These are phyloP conservation scores for Hyphodiscus sp. DNA, from an alignment of 2,329 filamentous ascomycete genomes.

Conservation along the genomic window DNA sequence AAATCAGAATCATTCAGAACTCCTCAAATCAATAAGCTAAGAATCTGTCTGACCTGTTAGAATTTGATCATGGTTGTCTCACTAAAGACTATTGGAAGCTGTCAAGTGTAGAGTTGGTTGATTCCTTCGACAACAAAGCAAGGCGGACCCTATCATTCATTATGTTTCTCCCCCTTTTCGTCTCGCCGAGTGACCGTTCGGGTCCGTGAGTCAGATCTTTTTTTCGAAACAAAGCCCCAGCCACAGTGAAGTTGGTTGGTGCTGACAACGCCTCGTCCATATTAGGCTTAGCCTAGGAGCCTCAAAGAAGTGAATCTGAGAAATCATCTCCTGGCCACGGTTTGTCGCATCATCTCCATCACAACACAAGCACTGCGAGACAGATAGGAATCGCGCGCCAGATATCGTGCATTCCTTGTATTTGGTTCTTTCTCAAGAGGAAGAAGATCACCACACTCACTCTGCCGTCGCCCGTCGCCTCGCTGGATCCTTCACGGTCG, in stretches of 20 bases:
- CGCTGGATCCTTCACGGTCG: constrained; percentile 20
- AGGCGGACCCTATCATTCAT: too few species aligned
- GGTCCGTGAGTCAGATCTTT: background rate
- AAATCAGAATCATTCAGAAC: too few species aligned
- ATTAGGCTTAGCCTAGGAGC: background rate
- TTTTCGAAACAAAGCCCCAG: background rate
- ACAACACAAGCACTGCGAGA: constrained; percentile 13
- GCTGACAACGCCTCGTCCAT: background rate
- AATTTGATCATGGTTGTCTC: too few species aligned
- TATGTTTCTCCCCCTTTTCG: too few species aligned
- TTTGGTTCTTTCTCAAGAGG: constrained; percentile 26
- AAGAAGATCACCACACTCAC: constrained; percentile 26
- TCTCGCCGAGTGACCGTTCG: background rate
- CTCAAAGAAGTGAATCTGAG: constrained; percentile 2
- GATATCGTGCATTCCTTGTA: constrained; percentile 29
- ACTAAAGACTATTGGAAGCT: too few species aligned
- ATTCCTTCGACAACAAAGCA: too few species aligned
- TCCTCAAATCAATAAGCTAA: too few species aligned
- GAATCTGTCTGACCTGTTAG: too few species aligned
- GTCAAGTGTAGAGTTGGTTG: too few species aligned
- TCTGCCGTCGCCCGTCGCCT: constrained; percentile 18
- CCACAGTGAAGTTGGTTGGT: background rate
- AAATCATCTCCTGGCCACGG: constrained; percentile 2
- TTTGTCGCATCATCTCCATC: constrained; percentile 8
- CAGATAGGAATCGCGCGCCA: constrained; percentile 28